Conservation (phyloP, 306 rosid genomes). For the Medicago truncatula region MtrunA17r5.0-ANR NC_053043.1:17698001-17698500, state of each 20-base stretch:
- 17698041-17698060: no score
- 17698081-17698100: no score
- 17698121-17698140: background rate
- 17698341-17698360: background rate
- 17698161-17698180: constrained; percentile 3
- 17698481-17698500: background rate
- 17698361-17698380: background rate
- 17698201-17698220: constrained; percentile 23
- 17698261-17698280: background rate
- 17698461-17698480: background rate
- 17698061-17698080: no score
- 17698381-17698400: background rate
- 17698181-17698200: background rate
- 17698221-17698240: constrained; percentile 33
- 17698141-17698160: background rate
- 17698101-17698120: no score
- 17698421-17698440: background rate
- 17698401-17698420: background rate
- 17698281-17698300: constrained; percentile 23
- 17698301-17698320: constrained; percentile 7
- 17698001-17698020: background rate
- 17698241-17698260: constrained; percentile 20
- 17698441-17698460: background rate
- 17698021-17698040: no score
- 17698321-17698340: background rate